Evolutionary conservation across 2,329 filamentous ascomycete genomes (phyloP).

Genomic region (Aquanectria penicillioides): DNA sequence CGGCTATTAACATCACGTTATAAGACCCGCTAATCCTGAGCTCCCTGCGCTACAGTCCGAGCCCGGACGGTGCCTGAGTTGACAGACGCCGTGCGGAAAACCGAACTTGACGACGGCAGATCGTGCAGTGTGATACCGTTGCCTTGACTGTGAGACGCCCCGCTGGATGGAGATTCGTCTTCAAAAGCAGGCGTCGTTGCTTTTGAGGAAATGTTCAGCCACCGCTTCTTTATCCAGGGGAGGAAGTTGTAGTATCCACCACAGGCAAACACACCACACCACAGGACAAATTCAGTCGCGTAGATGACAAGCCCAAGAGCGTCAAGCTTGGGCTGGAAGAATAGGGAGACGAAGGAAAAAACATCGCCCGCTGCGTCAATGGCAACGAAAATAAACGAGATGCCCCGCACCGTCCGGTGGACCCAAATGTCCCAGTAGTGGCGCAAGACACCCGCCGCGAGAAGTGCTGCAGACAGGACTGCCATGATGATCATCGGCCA

Average conservation of each 20-base stretch:
- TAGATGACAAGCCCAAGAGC: slow-evolving; percentile 74
- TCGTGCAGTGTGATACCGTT: slow-evolving; percentile 53
- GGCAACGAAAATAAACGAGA: slow-evolving; percentile 76
- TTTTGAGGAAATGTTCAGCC: neutral
- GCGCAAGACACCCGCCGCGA: slow-evolving; percentile 72
- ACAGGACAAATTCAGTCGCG: slow-evolving; percentile 71
- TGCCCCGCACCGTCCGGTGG: slow-evolving; percentile 73
- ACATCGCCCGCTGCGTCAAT: slow-evolving; percentile 77
- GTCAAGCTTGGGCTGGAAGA: slow-evolving; percentile 69
- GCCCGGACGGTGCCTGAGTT: slow-evolving; percentile 25
- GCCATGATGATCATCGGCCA: slow-evolving; percentile 77
- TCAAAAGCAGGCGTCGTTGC: neutral
- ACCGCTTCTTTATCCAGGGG: slow-evolving; percentile 55
- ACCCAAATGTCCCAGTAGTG: slow-evolving; percentile 77
- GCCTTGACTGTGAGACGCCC: neutral
- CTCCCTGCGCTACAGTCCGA: slow-evolving; percentile 3
- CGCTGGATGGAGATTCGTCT: neutral
- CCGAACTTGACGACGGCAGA: slow-evolving; percentile 69
- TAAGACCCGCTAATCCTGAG: neutral
- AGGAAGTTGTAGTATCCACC: slow-evolving; percentile 72
- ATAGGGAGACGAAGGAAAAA: slow-evolving; percentile 71
- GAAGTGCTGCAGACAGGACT: slow-evolving; percentile 68
- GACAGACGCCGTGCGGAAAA: slow-evolving; percentile 63
- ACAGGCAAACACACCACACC: slow-evolving; percentile 73
- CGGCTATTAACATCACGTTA: too few relatives aligned